These are phyloP conservation scores for Septoria linicola DNA, from an alignment of 2,329 filamentous ascomycete species.

Conservation along the genomic window DNA sequence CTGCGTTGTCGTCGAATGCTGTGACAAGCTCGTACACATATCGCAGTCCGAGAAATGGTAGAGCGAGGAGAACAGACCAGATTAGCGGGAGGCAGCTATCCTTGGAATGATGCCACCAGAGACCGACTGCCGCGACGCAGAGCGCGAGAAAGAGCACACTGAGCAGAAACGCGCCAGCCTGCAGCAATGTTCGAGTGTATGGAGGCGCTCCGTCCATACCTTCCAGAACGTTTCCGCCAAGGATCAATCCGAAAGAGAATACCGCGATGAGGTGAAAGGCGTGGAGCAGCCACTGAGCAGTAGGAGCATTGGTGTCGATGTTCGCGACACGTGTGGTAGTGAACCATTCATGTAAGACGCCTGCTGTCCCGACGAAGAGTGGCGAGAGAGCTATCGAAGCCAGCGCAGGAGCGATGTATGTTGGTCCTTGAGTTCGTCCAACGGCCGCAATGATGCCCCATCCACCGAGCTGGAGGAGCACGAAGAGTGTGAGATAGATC, in stretches of 20 bases:
- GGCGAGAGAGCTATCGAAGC: constrained; percentile 4
- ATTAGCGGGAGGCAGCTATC: constrained; percentile 9
- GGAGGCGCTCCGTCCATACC: constrained; percentile 1
- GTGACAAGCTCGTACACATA: constrained; percentile 12
- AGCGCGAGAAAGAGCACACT: constrained; percentile 1
- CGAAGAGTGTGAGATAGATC: constrained; percentile 10
- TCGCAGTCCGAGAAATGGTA: constrained; percentile 11
- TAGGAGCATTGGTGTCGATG: background rate
- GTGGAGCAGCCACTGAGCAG: constrained; percentile 10
- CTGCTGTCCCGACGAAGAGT: constrained; percentile 10
- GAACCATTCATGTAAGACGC: constrained; percentile 11
- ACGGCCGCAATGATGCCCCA: constrained; percentile 10
- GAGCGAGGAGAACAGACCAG: constrained; percentile 13
- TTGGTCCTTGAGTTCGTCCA: constrained; percentile 7
- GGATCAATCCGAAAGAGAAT: constrained; percentile 6
- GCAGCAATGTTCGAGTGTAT: constrained; percentile 2
- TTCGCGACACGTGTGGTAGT: background rate
- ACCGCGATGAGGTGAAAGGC: constrained; percentile 11
- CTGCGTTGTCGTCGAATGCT: constrained; percentile 5
- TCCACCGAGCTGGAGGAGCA: constrained; percentile 11
- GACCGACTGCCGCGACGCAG: constrained; percentile 4
- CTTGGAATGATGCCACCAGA: constrained; percentile 5
- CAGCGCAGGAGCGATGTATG: constrained; percentile 12
- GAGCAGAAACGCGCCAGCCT: constrained; percentile 10
- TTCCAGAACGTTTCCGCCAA: background rate